Conservation (phyloP, 192 early-diverging fungal species). For the Phycomyces nitens region DNA sequence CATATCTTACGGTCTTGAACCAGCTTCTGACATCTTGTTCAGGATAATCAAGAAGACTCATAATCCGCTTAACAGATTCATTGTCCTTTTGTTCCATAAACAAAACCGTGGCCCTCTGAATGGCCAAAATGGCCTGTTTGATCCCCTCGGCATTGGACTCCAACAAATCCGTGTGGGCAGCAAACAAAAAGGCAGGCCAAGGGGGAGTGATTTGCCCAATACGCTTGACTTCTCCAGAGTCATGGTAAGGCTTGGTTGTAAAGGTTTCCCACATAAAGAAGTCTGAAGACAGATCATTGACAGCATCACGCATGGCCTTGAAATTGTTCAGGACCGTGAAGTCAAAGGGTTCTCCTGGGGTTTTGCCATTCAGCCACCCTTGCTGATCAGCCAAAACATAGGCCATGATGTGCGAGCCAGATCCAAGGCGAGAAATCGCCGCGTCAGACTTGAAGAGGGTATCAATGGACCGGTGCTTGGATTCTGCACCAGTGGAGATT, state of each 20-base stretch:
- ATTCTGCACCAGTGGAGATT: constrained; percentile 54
- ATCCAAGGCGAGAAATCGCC: constrained; percentile 68
- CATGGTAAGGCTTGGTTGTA: constrained; percentile 87
- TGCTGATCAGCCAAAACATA: constrained; percentile 60
- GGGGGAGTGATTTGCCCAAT: constrained; percentile 80
- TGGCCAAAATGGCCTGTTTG: constrained; percentile 33
- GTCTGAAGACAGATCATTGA: constrained; percentile 59
- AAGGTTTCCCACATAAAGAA: constrained; percentile 90
- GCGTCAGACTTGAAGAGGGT: constrained; percentile 41
- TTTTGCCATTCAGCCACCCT: constrained; percentile 51
- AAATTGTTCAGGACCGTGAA: constrained; percentile 78
- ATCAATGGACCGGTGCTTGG: constrained; percentile 41
- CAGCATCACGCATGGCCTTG: constrained; percentile 63
- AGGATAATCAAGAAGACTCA: constrained; percentile 47
- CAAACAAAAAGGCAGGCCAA: constrained; percentile 88
- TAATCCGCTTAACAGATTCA: constrained; percentile 45
- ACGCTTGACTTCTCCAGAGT: constrained; percentile 59
- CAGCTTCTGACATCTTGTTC: constrained; percentile 59
- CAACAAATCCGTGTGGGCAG: constrained; percentile 49
- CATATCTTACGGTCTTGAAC: constrained; percentile 62
- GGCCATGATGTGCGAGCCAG: constrained; percentile 78
- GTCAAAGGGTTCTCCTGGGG: constrained; percentile 42
- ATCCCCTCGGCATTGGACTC: constrained; percentile 20
- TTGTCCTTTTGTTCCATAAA: constrained; percentile 47
- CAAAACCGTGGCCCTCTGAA: constrained; percentile 37